Conservation (phyloP, 2,329 filamentous ascomycete species). For the Fusarium euwallaceae region DNA sequence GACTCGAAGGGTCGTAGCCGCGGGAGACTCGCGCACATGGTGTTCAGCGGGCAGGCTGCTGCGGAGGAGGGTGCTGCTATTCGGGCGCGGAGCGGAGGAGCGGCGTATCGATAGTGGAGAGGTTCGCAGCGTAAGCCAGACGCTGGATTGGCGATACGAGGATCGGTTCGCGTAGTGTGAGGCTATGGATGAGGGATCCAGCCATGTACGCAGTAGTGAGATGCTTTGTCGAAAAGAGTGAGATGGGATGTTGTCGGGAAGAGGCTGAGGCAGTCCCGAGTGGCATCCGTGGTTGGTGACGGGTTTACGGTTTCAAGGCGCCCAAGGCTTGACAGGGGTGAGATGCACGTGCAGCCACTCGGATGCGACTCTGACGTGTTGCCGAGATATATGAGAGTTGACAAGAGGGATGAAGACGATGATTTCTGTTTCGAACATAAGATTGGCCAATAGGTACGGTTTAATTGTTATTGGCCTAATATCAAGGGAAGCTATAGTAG, state of each 20-base stretch:
- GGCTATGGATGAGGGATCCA: slow-evolving; percentile 18
- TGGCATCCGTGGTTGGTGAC: slow-evolving; percentile 37
- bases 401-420: neutral
- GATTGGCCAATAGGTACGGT: neutral
- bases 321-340: slow-evolving; percentile 32
- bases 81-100: slow-evolving; percentile 25
- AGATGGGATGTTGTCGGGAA: slow-evolving; percentile 19
- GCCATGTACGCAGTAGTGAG: slow-evolving; percentile 15
- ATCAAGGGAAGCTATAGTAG: neutral
- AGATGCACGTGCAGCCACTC: slow-evolving; percentile 38
- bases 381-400: neutral
- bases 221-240: slow-evolving; percentile 1
- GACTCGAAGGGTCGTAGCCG: slow-evolving; percentile 43
- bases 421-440: neutral
- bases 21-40: slow-evolving; percentile 42
- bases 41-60: slow-evolving; percentile 29
- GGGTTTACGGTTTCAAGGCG: slow-evolving; percentile 41
- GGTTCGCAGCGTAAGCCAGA: slow-evolving; percentile 26
- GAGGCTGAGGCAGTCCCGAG: slow-evolving; percentile 35
- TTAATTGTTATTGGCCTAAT: neutral
- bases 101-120: slow-evolving; percentile 30
- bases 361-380: slow-evolving; percentile 26
- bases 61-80: slow-evolving; percentile 16
- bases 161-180: slow-evolving; percentile 8
- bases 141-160: slow-evolving; percentile 18